Evolutionary conservation across 2,329 filamentous ascomycete species (phyloP).

Genomic region (Aspergillus hiratsukae): DNA sequence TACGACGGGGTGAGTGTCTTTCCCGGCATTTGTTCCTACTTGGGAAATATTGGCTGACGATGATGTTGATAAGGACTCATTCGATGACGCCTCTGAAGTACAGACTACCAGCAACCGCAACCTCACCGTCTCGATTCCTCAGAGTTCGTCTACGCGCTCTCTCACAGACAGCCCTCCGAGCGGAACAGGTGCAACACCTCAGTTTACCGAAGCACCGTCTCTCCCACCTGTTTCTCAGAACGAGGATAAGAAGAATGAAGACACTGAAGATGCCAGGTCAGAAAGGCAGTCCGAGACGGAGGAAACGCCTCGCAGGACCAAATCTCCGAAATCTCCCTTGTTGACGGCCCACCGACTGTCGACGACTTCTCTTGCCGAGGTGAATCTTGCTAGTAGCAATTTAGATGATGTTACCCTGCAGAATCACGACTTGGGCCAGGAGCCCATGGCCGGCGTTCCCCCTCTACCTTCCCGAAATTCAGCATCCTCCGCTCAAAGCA

Average conservation of each 20-base stretch:
- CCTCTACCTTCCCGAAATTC: slow-evolving; percentile 32
- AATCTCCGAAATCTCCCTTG: slow-evolving; percentile 48
- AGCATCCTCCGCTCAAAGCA: slow-evolving; percentile 24
- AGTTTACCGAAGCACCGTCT: slow-evolving; percentile 29
- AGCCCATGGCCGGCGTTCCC: slow-evolving; percentile 25
- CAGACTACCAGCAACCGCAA: slow-evolving; percentile 22
- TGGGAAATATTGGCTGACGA: slow-evolving; percentile 8
- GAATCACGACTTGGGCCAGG: slow-evolving; percentile 20
- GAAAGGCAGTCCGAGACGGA: slow-evolving; percentile 27
- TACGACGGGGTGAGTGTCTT: slow-evolving; percentile 37
- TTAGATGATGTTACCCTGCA: slow-evolving; percentile 47
- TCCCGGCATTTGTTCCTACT: slow-evolving; percentile 1
- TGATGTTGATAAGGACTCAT: slow-evolving; percentile 58
- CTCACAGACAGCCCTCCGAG: slow-evolving; percentile 48
- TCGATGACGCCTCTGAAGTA: slow-evolving; percentile 69
- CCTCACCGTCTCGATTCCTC: slow-evolving; percentile 28
- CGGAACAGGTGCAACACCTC: slow-evolving; percentile 35
- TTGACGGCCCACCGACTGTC: slow-evolving; percentile 53
- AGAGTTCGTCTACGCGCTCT: slow-evolving; percentile 56
- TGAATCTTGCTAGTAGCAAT: slow-evolving; percentile 58
- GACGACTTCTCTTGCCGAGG: slow-evolving; percentile 57
- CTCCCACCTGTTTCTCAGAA: slow-evolving; percentile 25
- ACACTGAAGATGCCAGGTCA: slow-evolving; percentile 20
- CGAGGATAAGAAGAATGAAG: slow-evolving; percentile 17
- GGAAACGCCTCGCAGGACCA: slow-evolving; percentile 32